Percentiles rank a stretch among this genome's conserved stretches.
phyloP scores from a whole-genome alignment of 2,329 filamentous ascomycete genomes.

The Xylariaceae sp. region DNA sequence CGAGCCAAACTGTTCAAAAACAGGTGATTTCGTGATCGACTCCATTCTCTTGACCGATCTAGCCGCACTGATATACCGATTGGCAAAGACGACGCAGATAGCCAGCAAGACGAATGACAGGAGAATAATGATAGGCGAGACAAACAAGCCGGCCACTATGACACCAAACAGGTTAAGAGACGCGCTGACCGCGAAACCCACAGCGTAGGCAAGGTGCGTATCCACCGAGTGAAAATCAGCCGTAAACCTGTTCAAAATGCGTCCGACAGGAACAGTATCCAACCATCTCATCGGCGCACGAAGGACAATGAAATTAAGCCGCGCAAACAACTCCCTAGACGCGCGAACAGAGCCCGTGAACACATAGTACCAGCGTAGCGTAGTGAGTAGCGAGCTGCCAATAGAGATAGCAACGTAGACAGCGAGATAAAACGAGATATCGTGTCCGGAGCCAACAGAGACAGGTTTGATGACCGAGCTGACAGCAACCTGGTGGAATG shows the following conservation, averaged over 20 bases:
- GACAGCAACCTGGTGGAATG: slow-evolving; percentile 43
- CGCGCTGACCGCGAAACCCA: slow-evolving; percentile 57
- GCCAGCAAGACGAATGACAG: slow-evolving; percentile 54
- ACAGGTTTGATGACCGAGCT: slow-evolving; percentile 34
- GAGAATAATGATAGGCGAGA: slow-evolving; percentile 61
- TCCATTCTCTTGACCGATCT: slow-evolving; percentile 73
- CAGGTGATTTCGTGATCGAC: slow-evolving; percentile 69
- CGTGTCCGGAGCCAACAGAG: slow-evolving; percentile 30
- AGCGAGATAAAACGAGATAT: slow-evolving; percentile 58
- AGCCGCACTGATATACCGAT: slow-evolving; percentile 62
- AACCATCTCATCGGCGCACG: slow-evolving; percentile 73
- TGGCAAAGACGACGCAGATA: slow-evolving; percentile 53
- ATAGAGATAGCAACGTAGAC: slow-evolving; percentile 61
- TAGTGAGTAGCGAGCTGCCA: slow-evolving; percentile 52
- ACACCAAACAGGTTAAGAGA: slow-evolving; percentile 59
- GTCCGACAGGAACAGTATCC: slow-evolving; percentile 71
- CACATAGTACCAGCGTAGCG: slow-evolving; percentile 57
- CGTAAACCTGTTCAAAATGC: slow-evolving; percentile 73
- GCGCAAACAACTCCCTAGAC: slow-evolving; percentile 62
- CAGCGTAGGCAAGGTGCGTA: slow-evolving; percentile 57
- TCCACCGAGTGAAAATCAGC: slow-evolving; percentile 72
- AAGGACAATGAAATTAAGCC: slow-evolving; percentile 61
- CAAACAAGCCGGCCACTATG: slow-evolving; percentile 60
- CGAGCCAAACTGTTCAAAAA: slow-evolving; percentile 75
- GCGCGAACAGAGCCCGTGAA: slow-evolving; percentile 62